Base-by-base conservation (phyloP, 306 rosid genomes). In the Datisca glomerata region DNA sequence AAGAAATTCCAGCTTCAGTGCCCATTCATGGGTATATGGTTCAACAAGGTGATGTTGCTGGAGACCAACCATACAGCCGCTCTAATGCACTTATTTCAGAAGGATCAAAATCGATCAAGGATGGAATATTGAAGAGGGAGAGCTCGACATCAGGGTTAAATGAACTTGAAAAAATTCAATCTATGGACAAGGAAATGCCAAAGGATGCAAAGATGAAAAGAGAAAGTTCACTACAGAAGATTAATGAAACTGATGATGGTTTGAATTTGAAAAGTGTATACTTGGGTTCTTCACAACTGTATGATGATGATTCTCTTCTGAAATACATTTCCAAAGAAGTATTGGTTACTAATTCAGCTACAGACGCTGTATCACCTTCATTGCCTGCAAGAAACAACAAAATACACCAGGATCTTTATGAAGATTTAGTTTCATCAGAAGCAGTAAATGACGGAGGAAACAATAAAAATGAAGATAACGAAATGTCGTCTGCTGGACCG, bases 121-220 rank as follows among this genome's bases (percentile, higher is more conserved):
- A 63, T 31, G 23, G 39, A 25, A 67, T 54, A 46, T 4, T 47
- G 43, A 29, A n/a, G n/a, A n/a, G 49, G 21, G 63, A 53, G n/a
- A 43, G 40, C 40, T 29, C 35, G 17, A 53, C 37, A 18, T 55
- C 29, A 7, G 49, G 54, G 43, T 35, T 25, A 17, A 58, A 38
- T 25, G 65, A 57, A 45, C 52, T 37, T 51, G 65, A 65, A 18
- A 58, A 45, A 24, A 15, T 32, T 52, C 55, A 36, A 24, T 45
- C 45, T 10, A 24, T 33, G 55, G 71, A 58, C 35, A 58, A 66
- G 59, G 63, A 55, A 25, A 51, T 43, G 21, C 46, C 53, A 33
- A 64, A 64, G 55, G 70, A 64, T 37, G 32, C 50, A 40, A 50
- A 51, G 16, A 64, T 71, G 63, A 71, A 46, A 43, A 56, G 69